Evolutionary conservation across 129 eudicot species (phyloP).

Genomic region (Flaveria trinervia): DNA sequence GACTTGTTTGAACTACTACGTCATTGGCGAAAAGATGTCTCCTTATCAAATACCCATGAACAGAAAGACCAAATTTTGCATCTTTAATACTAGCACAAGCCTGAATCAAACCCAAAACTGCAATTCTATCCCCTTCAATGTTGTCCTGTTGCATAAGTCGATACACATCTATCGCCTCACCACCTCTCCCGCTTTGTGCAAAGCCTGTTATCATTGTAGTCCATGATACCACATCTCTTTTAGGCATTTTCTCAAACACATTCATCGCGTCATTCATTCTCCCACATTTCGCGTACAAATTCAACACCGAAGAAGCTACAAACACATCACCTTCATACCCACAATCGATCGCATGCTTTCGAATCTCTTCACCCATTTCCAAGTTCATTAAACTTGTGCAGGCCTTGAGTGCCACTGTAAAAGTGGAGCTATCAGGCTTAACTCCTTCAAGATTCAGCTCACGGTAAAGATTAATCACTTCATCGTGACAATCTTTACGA

Average conservation of each 20-base stretch:
- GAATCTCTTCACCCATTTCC: conserved; percentile 57
- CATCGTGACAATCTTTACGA: conserved; percentile 34
- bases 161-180: conserved; percentile 59
- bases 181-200: conserved; percentile 52
- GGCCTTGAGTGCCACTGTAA: conserved; percentile 74
- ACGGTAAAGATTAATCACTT: conserved; percentile 52
- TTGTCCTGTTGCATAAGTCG: conserved; percentile 60
- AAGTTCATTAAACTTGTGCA: conserved; percentile 63
- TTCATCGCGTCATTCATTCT: conserved; percentile 62
- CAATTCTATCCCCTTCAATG: conserved; percentile 69
- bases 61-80: conserved; percentile 51
- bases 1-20: conserved; percentile 61
- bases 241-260: conserved; percentile 63
- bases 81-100: conserved; percentile 64
- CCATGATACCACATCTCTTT: conserved; percentile 73
- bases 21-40: conserved; percentile 46
- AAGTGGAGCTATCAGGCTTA: conserved; percentile 84
- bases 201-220: conserved; percentile 74
- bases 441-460: conserved; percentile 46
- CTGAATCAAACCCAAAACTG: conserved; percentile 72
- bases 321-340: conserved; percentile 72
- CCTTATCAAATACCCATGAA: conserved; percentile 72
- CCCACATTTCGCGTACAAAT: conserved; percentile 69
- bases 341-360: conserved; percentile 45
- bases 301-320: conserved; percentile 71